phyloP scores from a whole-genome alignment of 192 early-diverging fungal genomes.

The Coemansia sp. region DNA sequence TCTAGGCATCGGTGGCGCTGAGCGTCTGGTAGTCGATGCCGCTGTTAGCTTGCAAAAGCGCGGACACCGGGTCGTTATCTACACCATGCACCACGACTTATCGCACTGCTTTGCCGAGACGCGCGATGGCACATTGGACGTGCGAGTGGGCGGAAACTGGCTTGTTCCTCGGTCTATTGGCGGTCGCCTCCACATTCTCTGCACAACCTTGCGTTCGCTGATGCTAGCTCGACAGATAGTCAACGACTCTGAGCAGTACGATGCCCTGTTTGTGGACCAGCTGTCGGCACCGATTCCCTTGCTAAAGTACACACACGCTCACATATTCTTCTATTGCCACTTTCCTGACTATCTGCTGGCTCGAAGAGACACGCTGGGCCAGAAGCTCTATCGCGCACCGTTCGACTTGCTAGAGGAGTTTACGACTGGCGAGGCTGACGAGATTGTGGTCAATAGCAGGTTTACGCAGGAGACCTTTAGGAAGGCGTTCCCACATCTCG shows the following conservation, averaged over 20 bases:
- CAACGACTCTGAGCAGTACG: constrained; percentile 53
- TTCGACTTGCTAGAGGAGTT: constrained; percentile 83
- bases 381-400: constrained; percentile 73
- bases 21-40: constrained; percentile 91
- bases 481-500: constrained; percentile 66
- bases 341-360: constrained; percentile 89
- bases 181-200: constrained; percentile 77
- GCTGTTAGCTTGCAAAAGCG: constrained; percentile 73
- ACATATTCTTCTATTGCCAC: constrained; percentile 95
- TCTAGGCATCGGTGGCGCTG: constrained; percentile 94
- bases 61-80: constrained; percentile 80
- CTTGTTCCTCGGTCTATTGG: constrained; percentile 67
- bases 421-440: constrained; percentile 85
- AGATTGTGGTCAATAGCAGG: constrained; percentile 88
- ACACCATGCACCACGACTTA: constrained; percentile 88
- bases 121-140: constrained; percentile 75
- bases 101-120: constrained; percentile 92
- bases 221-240: constrained; percentile 62
- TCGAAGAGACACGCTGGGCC: constrained; percentile 58
- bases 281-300: constrained; percentile 82
- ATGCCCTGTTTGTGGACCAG: constrained; percentile 87
- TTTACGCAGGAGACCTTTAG: constrained; percentile 79
- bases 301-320: constrained; percentile 61
- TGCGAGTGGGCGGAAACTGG: constrained; percentile 69
- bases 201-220: constrained; percentile 76